Evolutionary conservation across 73 alveolate species (phyloP).

Genomic region (Paramecium sexaurelia): DNA sequence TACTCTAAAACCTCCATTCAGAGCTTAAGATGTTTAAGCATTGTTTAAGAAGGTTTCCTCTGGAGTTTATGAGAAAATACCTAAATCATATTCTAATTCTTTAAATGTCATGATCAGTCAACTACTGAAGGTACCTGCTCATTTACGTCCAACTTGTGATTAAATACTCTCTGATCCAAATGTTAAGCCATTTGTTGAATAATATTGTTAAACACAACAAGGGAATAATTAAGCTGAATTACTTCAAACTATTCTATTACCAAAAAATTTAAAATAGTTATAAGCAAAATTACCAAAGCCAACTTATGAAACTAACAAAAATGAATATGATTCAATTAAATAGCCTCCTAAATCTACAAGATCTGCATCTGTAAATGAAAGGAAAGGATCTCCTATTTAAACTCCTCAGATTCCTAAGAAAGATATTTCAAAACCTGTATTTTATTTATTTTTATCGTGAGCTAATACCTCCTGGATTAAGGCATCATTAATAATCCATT

Average conservation of each 20-base stretch:
- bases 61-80: conserved; percentile 73
- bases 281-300: conserved; percentile 24
- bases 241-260: background rate
- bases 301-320: background rate
- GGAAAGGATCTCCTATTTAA: background rate
- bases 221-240: background rate
- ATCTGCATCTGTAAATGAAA: conserved; percentile 10
- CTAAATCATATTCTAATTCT: conserved; percentile 53
- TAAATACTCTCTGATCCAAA: conserved; percentile 35
- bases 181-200: background rate
- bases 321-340: background rate
- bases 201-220: background rate
- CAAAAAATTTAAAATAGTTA: background rate
- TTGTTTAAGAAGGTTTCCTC: conserved; percentile 70
- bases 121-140: conserved; percentile 66
- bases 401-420: background rate
- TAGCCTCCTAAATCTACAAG: background rate
- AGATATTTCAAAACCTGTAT: background rate
- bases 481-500: background rate
- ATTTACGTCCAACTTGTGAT: conserved; percentile 69
- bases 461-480: background rate
- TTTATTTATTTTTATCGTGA: background rate
- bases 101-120: conserved; percentile 51
- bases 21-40: conserved; percentile 72
- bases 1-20: conserved; percentile 73